Base-by-base conservation (phyloP, 805 yeast species). In the Myxozyma geophila region DNA sequence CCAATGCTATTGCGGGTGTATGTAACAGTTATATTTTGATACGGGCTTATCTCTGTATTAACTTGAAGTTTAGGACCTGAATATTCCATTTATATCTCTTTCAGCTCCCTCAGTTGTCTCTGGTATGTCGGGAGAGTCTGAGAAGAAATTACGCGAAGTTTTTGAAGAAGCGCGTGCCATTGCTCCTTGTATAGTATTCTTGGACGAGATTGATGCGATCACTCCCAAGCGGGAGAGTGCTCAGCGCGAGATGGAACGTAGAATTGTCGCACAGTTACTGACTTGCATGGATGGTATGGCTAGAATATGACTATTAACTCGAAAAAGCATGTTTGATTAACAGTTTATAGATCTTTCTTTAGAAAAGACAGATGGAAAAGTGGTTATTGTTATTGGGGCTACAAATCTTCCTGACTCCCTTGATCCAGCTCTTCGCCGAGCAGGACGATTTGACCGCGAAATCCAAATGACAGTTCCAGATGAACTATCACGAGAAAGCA, bases 51-150 rank as follows among this genome's bases (percentile, higher is more conserved):
- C 8, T 35, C 2, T 15, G 17, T 7, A 17, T 2, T 41, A 12
- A 28, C 10, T 39, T 39, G 7, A 36, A 5, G n/a, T 17, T 43
- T 0, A 53, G 57, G 97, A 93, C 73, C 81, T 95, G 39, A 89
- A 91, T 70, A 97, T 95, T 0, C 97, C 98, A 0, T 95, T 95
- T 73, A 85, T 95, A 17, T 87, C 89, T 51, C 82, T 95, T 0
- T 89, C 96, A 35, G 98, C 99, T 0, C 99, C 99, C 0, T 88
- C 96, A 1, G 90, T 95, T 8, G 98, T 95, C 0, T 90, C 97
- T 66, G 99, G 99, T 5, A 95, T 95, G 98, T 90, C 97, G n/a
- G 99, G 99, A 49, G 99, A 95, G 75, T 86, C 93, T 67, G 99
- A 95, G 75, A 95, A 95, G 79, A 92, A 93, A 73, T 81, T 95